Percentiles rank a stretch among this genome's conserved stretches.
Conservation (phyloP, 23 red algal genomes). For the Gracilariopsis chorda region DNA sequence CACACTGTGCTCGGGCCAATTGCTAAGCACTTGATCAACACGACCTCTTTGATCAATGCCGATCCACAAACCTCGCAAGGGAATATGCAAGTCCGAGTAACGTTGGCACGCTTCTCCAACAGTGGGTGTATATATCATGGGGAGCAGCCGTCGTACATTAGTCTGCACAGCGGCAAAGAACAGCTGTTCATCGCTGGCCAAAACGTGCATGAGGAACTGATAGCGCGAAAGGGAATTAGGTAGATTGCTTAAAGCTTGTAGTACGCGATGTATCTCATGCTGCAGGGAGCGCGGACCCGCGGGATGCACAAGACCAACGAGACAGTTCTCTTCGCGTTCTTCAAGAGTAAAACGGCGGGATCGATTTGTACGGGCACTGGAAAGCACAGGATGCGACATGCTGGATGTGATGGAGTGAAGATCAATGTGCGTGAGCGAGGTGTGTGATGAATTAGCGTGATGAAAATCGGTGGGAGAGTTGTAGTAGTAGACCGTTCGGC, state of each 20-base stretch:
- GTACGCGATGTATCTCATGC: constrained; percentile 60
- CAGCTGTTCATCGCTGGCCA: constrained; percentile 73
- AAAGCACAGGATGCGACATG: constrained; percentile 53
- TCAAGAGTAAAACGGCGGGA: constrained; percentile 66
- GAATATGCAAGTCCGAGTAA: constrained; percentile 71
- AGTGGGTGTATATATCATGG: constrained; percentile 90
- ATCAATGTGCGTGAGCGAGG: too few relatives aligned
- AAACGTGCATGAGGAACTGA: constrained; percentile 68
- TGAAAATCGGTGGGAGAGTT: background rate
- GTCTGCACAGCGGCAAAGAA: constrained; percentile 73
- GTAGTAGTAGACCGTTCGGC: too few relatives aligned
- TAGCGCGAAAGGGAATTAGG: constrained; percentile 66
- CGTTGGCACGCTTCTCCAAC: constrained; percentile 85
- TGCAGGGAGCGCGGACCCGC: constrained; percentile 24
- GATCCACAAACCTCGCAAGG: constrained; percentile 79
- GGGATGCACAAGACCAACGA: constrained; percentile 83
- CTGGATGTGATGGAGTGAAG: background rate
- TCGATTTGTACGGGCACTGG: constrained; percentile 51
- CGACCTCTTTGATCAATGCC: constrained; percentile 47
- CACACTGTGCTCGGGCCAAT: constrained; percentile 71
- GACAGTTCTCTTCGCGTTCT: constrained; percentile 39
- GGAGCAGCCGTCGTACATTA: constrained; percentile 68
- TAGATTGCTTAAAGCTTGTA: constrained; percentile 16
- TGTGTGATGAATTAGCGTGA: background rate
- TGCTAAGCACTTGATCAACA: constrained; percentile 58